Base-by-base conservation (phyloP, 208 protist species). In the Trypanosoma avium region DNA sequence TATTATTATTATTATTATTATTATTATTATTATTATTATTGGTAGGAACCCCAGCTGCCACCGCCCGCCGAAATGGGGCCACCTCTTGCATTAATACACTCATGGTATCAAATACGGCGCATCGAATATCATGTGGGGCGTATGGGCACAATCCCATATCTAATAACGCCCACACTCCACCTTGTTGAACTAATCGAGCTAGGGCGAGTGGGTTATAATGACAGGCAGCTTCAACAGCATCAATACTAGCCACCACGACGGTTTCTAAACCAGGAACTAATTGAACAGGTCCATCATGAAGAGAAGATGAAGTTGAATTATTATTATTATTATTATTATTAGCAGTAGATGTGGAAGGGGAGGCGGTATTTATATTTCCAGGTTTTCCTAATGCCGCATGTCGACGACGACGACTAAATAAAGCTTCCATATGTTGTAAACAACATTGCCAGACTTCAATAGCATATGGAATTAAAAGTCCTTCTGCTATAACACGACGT, bases 31-130 rank as follows among this genome's bases (percentile, higher is more conserved):
- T 54, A 1, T 24, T 38, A 17, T 60, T 33, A 32, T 38, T 43
- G 12, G 45, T 42, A 32, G 52, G 30, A 0, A 36, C 59, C 13
- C 67, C 75, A 12, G 60, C 61, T 21, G 61, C 68, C 15, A 84
- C 78, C 26, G 71, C 70, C 3, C 77, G 70, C 12, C 80, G 77
- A 60, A 93, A 89, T 17, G 90, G 84, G 10, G 79, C 84, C 9
- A 96, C 84, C 53, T 96, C 76, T 66, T 96, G 86, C 67, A 96
- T 73, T 3, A 96, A 75, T 5, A 96, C 82, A 71, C 87, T 93
- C 24, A 96, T 76, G 22, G 77, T 78, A 61, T 90, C 80, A 22
- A 96, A 83, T 22, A 96, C 82, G 35, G 73, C 72, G 45, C 75
- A 74, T 19, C 90, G 84, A 29, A 96, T 67, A 36, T 77, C 61